Evolutionary conservation across 2,329 filamentous ascomycete species (phyloP).

Genomic region (Sporothrix protearum): DNA sequence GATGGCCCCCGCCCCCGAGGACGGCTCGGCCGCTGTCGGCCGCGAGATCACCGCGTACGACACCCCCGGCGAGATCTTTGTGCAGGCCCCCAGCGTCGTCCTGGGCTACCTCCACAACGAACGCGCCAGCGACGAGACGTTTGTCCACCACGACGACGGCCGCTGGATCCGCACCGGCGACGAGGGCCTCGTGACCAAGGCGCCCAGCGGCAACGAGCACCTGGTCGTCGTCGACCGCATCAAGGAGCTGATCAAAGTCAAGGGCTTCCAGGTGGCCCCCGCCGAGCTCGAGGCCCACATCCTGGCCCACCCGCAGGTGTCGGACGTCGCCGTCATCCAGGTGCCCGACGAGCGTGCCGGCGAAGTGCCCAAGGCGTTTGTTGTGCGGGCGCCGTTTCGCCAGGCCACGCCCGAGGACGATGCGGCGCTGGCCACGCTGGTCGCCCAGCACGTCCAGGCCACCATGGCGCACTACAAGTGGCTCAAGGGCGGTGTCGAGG

Average conservation of each 20-base stretch:
- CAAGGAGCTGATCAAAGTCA: constrained; percentile 50
- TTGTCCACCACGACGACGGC: constrained; percentile 61
- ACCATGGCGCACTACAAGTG: constrained; percentile 68
- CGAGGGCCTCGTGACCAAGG: constrained; percentile 66
- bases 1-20: constrained; percentile 47
- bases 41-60: constrained; percentile 62
- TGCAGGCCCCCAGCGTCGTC: constrained; percentile 72
- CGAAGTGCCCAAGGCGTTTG: constrained; percentile 64
- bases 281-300: constrained; percentile 80
- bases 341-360: constrained; percentile 60
- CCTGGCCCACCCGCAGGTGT: constrained; percentile 67
- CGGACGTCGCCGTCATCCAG: constrained; percentile 74
- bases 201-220: constrained; percentile 69
- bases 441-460: constrained; percentile 62
- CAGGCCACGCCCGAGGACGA: constrained; percentile 45
- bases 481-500: constrained; percentile 60
- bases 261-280: constrained; percentile 77
- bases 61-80: constrained; percentile 73
- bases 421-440: constrained; percentile 52
- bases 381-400: constrained; percentile 49
- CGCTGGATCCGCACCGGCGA: constrained; percentile 83
- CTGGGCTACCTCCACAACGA: constrained; percentile 86
- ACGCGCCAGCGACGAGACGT: constrained; percentile 77
- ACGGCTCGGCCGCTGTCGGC: constrained; percentile 53
- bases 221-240: constrained; percentile 76